Percentiles rank a stretch among this genome's conserved stretches.
Conservation (phyloP, 306 rosid species). For the Prunus salicina region DNA sequence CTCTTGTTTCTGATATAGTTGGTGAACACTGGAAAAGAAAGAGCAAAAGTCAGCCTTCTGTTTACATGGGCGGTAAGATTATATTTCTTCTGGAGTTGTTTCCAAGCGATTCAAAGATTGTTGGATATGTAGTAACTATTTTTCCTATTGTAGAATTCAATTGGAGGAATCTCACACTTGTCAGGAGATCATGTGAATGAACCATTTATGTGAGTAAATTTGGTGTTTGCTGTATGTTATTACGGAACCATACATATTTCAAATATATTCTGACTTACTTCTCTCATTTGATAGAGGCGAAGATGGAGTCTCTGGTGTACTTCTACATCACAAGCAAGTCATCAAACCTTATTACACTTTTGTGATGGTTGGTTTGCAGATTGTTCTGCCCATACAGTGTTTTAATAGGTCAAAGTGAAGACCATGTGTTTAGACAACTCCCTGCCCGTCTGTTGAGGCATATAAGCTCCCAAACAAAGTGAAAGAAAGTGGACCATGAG, state of each 20-base stretch:
- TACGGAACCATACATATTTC: neutral
- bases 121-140: slow-evolving; percentile 26
- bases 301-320: slow-evolving; percentile 98
- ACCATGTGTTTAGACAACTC: neutral
- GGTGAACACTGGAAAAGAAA: slow-evolving; percentile 93
- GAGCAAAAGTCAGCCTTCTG: slow-evolving; percentile 98
- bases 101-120: slow-evolving; percentile 10
- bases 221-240: neutral
- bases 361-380: slow-evolving; percentile 87
- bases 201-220: slow-evolving; percentile 71
- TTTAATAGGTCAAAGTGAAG: slow-evolving; percentile 21
- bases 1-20: slow-evolving; percentile 54
- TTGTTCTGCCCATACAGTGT: slow-evolving; percentile 50
- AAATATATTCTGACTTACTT: slow-evolving; percentile 15
- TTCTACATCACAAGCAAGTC: slow-evolving; percentile 99
- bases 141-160: slow-evolving; percentile 72
- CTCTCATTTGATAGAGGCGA: slow-evolving; percentile 62
- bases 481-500: neutral
- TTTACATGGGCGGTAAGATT: slow-evolving; percentile 95
- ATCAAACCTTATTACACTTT: slow-evolving; percentile 68
- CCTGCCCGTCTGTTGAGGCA: neutral
- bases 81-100: slow-evolving; percentile 20
- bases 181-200: slow-evolving; percentile 92
- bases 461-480: neutral
- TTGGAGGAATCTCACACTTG: slow-evolving; percentile 86